Conservation (phyloP, 2,329 filamentous ascomycete genomes). For the Niveomyces coronatus region DNA sequence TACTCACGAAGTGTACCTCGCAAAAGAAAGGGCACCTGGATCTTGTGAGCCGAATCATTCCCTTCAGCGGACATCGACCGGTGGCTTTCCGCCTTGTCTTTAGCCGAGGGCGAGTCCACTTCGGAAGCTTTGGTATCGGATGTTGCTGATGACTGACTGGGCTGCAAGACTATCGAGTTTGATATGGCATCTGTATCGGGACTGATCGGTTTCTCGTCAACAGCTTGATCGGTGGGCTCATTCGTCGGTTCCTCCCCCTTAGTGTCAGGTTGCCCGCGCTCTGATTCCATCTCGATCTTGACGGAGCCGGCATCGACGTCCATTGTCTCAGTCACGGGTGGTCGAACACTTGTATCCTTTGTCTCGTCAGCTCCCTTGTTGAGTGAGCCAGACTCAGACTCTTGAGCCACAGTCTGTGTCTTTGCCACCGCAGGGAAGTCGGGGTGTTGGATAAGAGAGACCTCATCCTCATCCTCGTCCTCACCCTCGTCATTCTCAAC, state of each 20-base stretch:
- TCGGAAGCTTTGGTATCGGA: constrained; percentile 44
- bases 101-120: constrained; percentile 28
- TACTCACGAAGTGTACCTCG: constrained; percentile 89
- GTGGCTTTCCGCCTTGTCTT: constrained; percentile 17
- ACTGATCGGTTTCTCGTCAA: constrained; percentile 23
- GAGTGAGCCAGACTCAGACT: background rate
- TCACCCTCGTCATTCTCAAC: constrained; percentile 21
- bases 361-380: background rate
- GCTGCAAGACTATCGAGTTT: constrained; percentile 31
- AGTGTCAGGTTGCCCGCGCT: background rate
- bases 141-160: constrained; percentile 37
- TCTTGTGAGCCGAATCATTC: constrained; percentile 40
- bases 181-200: constrained; percentile 34
- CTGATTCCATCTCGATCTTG: background rate
- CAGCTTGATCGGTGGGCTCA: constrained; percentile 13
- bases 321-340: constrained; percentile 24
- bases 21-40: constrained; percentile 69
- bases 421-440: constrained; percentile 12
- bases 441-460: constrained; percentile 23
- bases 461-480: constrained; percentile 23
- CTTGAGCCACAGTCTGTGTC: constrained; percentile 12
- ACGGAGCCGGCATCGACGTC: constrained; percentile 26
- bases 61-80: constrained; percentile 26
- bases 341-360: background rate
- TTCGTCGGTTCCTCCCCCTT: constrained; percentile 16